Conservation (phyloP, 208 protist species). For the Crithidia bombi region DNA sequence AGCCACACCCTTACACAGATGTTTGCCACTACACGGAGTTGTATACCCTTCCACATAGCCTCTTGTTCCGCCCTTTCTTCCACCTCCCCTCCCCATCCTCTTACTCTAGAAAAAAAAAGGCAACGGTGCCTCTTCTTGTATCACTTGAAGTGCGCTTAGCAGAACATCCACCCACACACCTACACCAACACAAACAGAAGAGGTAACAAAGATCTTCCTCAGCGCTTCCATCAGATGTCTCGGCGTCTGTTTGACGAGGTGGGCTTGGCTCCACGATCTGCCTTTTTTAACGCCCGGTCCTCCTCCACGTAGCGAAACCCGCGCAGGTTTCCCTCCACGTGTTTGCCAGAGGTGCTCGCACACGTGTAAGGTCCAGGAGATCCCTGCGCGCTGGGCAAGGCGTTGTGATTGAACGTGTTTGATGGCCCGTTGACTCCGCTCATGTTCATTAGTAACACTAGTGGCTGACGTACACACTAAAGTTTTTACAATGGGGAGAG, state of each 20-base stretch:
- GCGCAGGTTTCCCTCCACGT: constrained; percentile 76
- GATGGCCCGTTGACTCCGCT: not conserved
- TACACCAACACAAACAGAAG: not conserved
- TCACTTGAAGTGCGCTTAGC: too few species aligned
- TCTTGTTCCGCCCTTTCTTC: too few species aligned
- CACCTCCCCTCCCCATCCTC: too few species aligned
- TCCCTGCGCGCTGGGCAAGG: constrained; percentile 27
- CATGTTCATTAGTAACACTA: not conserved
- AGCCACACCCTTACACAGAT: too few species aligned
- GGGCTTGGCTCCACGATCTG: not conserved
- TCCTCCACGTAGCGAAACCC: constrained; percentile 65
- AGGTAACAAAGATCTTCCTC: not conserved
- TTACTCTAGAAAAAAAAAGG: too few species aligned
- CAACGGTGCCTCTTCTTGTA: too few species aligned
- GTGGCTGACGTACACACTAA: too few species aligned
- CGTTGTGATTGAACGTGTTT: constrained; percentile 31
- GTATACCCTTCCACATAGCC: too few species aligned
- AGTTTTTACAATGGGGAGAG: too few species aligned
- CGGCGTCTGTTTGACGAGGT: constrained; percentile 16
- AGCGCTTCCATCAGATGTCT: constrained; percentile 15
- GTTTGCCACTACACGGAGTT: too few species aligned
- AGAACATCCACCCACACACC: not conserved
- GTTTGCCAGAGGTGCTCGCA: constrained; percentile 50
- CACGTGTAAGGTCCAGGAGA: constrained; percentile 19
- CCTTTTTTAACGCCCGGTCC: not conserved